Evolutionary conservation across 1,139 yeast genomes (phyloP).

Genomic region (Diutina pseudorugosa): DNA sequence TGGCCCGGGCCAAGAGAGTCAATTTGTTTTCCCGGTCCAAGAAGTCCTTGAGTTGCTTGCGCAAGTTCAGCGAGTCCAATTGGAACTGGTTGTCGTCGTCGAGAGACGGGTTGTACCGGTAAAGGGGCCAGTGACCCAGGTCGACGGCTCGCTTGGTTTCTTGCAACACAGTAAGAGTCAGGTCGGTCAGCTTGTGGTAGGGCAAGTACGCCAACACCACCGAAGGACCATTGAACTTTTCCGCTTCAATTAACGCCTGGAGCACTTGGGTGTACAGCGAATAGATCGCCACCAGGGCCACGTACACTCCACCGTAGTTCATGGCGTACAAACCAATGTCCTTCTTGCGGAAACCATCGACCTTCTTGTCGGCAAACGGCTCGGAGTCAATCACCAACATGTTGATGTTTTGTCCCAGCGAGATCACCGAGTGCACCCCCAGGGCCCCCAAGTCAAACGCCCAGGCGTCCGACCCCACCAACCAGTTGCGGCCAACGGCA

Average conservation of each 20-base stretch:
- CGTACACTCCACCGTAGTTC: slow-evolving; percentile 86
- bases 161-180: slow-evolving; percentile 63
- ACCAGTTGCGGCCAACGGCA: slow-evolving; percentile 52
- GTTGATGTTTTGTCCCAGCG: slow-evolving; percentile 70
- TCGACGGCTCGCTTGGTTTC: slow-evolving; percentile 88
- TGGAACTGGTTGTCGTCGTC: slow-evolving; percentile 43
- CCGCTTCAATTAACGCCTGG: slow-evolving; percentile 83
- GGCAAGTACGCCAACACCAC: slow-evolving; percentile 87
- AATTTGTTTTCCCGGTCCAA: slow-evolving; percentile 84
- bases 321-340: slow-evolving; percentile 92
- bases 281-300: slow-evolving; percentile 90
- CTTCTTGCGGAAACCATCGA: slow-evolving; percentile 49
- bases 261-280: slow-evolving; percentile 88
- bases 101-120: slow-evolving; percentile 63
- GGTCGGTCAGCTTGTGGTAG: slow-evolving; percentile 49
- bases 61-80: slow-evolving; percentile 74
- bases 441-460: slow-evolving; percentile 85
- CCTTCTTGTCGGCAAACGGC: slow-evolving; percentile 37
- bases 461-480: slow-evolving; percentile 93
- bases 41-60: slow-evolving; percentile 65
- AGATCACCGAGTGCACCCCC: slow-evolving; percentile 77
- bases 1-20: slow-evolving; percentile 56
- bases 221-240: slow-evolving; percentile 81
- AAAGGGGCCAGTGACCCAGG: slow-evolving; percentile 92
- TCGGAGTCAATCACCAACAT: slow-evolving; percentile 86